These are phyloP conservation scores for Ceratocystis lukuohia DNA, from an alignment of 2,329 filamentous ascomycete genomes.

Conservation along the genomic window DNA sequence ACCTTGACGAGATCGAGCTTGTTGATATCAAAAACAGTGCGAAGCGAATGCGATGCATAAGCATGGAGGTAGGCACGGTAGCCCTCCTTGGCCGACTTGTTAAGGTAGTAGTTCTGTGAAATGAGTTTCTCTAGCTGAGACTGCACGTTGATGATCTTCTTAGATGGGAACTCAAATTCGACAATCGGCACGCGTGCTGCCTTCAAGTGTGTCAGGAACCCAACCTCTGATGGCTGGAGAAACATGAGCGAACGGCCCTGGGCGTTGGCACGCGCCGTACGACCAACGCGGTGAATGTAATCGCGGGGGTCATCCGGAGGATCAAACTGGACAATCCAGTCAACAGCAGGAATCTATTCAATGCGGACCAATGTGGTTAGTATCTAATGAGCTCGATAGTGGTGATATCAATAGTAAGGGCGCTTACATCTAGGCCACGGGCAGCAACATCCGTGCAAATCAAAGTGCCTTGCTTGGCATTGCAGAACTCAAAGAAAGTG, in stretches of 20 bases:
- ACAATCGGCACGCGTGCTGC: constrained; percentile 84
- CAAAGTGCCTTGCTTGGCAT: constrained; percentile 65
- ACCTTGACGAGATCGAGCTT: constrained; percentile 74
- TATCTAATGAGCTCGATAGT: background rate
- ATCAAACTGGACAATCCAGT: constrained; percentile 95
- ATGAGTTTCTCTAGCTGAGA: constrained; percentile 90
- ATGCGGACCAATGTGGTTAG: background rate
- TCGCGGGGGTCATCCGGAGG: constrained; percentile 81
- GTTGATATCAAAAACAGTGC: constrained; percentile 59
- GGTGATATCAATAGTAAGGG: background rate
- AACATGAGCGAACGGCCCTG: constrained; percentile 89
- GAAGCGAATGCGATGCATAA: constrained; percentile 60
- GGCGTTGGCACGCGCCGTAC: constrained; percentile 70
- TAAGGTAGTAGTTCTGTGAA: constrained; percentile 89
- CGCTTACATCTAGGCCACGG: constrained; percentile 68
- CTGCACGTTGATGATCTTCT: constrained; percentile 84
- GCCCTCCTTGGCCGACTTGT: constrained; percentile 67
- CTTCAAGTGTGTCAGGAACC: constrained; percentile 83
- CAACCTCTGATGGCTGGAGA: constrained; percentile 80
- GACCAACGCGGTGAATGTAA: constrained; percentile 92
- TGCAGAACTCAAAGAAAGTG: constrained; percentile 89
- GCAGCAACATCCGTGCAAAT: constrained; percentile 97
- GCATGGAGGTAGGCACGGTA: constrained; percentile 89
- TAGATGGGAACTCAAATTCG: constrained; percentile 87
- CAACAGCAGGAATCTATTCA: constrained; percentile 68